Percentiles rank a stretch among this genome's conserved stretches.
Evolutionary conservation across 106 monocot species (phyloP).

Genomic region (Dendrobium nobile): DNA sequence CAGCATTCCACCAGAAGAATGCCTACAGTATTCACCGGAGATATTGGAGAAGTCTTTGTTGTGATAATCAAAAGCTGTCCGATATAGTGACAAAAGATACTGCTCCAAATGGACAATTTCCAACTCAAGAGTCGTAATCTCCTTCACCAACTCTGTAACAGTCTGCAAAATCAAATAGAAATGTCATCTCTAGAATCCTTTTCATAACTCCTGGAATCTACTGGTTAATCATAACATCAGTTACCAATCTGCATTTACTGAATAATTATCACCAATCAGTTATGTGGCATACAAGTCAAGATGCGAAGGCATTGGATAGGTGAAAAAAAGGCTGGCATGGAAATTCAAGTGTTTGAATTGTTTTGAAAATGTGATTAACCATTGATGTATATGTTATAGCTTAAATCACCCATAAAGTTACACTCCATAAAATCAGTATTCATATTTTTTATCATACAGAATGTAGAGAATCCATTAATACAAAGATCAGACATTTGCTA

Average conservation of each 20-base stretch:
- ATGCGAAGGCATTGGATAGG: too few species aligned
- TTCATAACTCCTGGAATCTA: not conserved
- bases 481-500: too few species aligned
- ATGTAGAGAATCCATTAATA: too few species aligned
- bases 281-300: too few species aligned
- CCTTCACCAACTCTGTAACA: constrained; percentile 48
- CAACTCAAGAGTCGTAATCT: constrained; percentile 68
- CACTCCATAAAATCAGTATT: too few species aligned
- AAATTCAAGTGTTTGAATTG: too few species aligned
- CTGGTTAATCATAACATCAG: not conserved
- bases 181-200: not conserved
- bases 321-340: too few species aligned
- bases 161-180: constrained; percentile 29
- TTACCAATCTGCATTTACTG: too few species aligned
- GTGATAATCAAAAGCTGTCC: constrained; percentile 48
- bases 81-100: constrained; percentile 64
- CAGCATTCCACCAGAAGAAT: constrained; percentile 1
- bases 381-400: too few species aligned
- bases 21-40: not conserved
- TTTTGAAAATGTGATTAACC: not conserved
- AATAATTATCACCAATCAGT: too few species aligned
- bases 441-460: too few species aligned
- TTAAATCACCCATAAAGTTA: too few species aligned
- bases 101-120: constrained; percentile 70
- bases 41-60: constrained; percentile 3